Evolutionary conservation across 768 basidiomycete species (phyloP).

Genomic region (Pseudohyphozyma bogoriensis): DNA sequence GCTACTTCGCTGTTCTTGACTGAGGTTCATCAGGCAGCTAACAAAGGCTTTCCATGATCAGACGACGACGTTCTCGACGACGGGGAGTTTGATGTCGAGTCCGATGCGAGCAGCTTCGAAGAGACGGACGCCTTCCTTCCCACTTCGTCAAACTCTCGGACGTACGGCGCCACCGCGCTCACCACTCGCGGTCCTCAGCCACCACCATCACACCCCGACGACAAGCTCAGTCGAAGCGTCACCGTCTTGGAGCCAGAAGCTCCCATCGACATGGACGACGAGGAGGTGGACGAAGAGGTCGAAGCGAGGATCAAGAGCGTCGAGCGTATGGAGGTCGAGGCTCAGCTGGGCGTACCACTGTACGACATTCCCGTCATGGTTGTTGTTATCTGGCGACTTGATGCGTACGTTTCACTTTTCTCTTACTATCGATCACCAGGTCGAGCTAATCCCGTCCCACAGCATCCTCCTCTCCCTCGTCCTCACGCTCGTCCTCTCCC

Average conservation of each 20-base stretch:
- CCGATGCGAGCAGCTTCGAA: not conserved
- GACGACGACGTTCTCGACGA: constrained; percentile 18
- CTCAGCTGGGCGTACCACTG: constrained; percentile 25
- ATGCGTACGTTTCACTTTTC: constrained; percentile 12
- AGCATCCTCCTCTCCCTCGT: constrained; percentile 30
- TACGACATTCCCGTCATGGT: constrained; percentile 29
- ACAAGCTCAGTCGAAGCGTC: not conserved
- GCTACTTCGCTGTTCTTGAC: too few species aligned
- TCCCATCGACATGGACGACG: not conserved
- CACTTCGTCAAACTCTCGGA: not conserved
- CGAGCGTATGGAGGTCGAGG: constrained; percentile 28
- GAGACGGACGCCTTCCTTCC: not conserved
- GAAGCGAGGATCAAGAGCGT: constrained; percentile 8
- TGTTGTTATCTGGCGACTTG: constrained; percentile 28
- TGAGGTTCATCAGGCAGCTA: too few species aligned
- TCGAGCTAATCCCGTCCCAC: not conserved
- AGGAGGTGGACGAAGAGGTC: constrained; percentile 14
- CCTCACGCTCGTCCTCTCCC: constrained; percentile 30
- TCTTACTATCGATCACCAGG: not conserved
- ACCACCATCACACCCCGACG: not conserved
- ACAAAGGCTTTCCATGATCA: too few species aligned
- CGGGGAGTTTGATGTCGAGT: constrained; percentile 3
- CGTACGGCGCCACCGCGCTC: not conserved
- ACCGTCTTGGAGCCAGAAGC: not conserved
- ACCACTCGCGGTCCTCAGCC: not conserved